A percentile compares a stretch with the other conserved stretches of the same genome.
phyloP scores from a whole-genome alignment of 345 rosid species.

The Arabidopsis arenosa region DNA sequence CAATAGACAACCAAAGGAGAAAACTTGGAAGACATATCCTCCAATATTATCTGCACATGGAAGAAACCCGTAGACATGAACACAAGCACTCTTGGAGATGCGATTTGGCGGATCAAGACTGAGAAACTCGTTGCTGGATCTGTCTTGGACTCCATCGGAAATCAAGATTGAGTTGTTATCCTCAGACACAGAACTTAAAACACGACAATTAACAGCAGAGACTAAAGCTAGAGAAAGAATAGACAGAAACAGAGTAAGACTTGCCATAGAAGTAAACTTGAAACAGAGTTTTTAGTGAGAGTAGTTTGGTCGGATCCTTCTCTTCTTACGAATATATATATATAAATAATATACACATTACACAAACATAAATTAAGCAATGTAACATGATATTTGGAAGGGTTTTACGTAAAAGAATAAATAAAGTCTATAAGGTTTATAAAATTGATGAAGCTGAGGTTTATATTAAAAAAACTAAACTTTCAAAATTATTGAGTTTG shows the following conservation, averaged over 20 bases:
- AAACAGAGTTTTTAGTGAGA: not conserved
- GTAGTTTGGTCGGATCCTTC: not conserved
- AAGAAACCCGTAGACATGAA: constrained; percentile 39
- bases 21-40: constrained; percentile 42
- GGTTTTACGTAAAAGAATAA: too few species aligned
- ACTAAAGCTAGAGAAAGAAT: constrained; percentile 24
- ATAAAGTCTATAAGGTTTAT: too few species aligned
- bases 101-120: constrained; percentile 22
- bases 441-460: too few species aligned
- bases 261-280: constrained; percentile 37
- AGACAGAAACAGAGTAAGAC: constrained; percentile 38
- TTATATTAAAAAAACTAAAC: too few species aligned
- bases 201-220: constrained; percentile 37
- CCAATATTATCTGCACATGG: constrained; percentile 38
- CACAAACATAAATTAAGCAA: too few species aligned
- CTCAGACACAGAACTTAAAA: constrained; percentile 26
- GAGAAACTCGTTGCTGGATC: constrained; percentile 12
- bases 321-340: not conserved
- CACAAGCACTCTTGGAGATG: constrained; percentile 19
- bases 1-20: constrained; percentile 34
- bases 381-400: too few species aligned
- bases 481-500: too few species aligned
- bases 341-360: too few species aligned
- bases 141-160: constrained; percentile 23
- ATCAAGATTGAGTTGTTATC: not conserved